These are phyloP conservation scores for Vitis cinerea DNA, from an alignment of 164 flowering plant species.

Conservation along the genomic window DNA sequence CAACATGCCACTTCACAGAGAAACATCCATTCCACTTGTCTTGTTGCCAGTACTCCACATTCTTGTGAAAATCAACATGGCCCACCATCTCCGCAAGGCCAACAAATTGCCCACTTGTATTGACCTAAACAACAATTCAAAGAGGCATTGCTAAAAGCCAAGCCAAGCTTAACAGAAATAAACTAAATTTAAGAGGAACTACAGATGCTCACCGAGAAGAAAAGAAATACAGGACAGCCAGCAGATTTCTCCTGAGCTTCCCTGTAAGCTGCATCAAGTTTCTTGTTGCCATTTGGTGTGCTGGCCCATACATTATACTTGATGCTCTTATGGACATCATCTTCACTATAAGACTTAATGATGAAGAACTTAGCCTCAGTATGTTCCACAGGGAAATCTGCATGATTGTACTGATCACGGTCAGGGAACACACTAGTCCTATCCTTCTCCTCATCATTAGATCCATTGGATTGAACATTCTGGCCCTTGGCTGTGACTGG, in stretches of 20 bases:
- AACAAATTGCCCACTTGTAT: slow-evolving; percentile 87
- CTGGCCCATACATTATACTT: slow-evolving; percentile 92
- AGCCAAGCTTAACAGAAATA: neutral
- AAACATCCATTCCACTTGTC: slow-evolving; percentile 91
- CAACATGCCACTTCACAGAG: slow-evolving; percentile 86
- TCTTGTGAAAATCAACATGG: slow-evolving; percentile 79
- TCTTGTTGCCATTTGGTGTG: slow-evolving; percentile 88
- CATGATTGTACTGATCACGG: slow-evolving; percentile 54
- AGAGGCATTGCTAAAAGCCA: neutral
- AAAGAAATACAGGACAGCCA: slow-evolving; percentile 69
- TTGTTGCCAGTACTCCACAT: slow-evolving; percentile 83
- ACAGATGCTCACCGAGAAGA: slow-evolving; percentile 67
- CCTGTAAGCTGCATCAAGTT: slow-evolving; percentile 71
- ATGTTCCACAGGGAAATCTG: slow-evolving; percentile 70
- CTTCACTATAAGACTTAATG: slow-evolving; percentile 92
- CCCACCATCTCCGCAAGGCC: slow-evolving; percentile 90
- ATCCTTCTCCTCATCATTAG: slow-evolving; percentile 37
- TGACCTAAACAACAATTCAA: slow-evolving; percentile 49
- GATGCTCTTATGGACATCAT: slow-evolving; percentile 90
- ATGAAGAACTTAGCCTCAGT: slow-evolving; percentile 73
- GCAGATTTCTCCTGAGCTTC: slow-evolving; percentile 67
- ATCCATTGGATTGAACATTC: slow-evolving; percentile 24
- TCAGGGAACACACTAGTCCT: slow-evolving; percentile 29
- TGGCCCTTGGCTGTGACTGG: slow-evolving; percentile 59
- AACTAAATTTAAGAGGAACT: neutral